Base-by-base conservation (phyloP, 2,329 filamentous ascomycete genomes). In the Neophaeococcomyces mojaviensis region DNA sequence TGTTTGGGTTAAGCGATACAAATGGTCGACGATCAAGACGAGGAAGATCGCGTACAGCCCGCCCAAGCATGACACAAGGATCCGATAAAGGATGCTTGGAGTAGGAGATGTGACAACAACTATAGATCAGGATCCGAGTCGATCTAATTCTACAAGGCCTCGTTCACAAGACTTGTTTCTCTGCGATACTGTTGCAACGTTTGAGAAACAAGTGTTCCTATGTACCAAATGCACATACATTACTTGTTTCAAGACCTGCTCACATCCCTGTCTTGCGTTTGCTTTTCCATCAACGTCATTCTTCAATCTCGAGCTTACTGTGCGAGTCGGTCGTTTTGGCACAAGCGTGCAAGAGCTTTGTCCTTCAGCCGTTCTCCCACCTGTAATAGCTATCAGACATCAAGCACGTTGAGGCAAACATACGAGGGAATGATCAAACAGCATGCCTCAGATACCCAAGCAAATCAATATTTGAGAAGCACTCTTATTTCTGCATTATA, bases 1-100 rank as follows among this genome's bases (percentile, higher is more conserved):
- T 68, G 81, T 98, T 61, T 98, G 89, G 88, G 84, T 97, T 57
- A 98, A 98, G 86, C 83, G 89, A 74, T 98, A 98, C 83, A 98
- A 97, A 82, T 98, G 92, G 92, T 78, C 88, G 50, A 82, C 86
- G 62, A 74, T 98, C 69, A 98, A 98, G 84, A 85, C 88, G 61
- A 84, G 92, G 65, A 95, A 97, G 83, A 74, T 97, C 60, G 76
- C 81, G 59, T 95, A 94, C 73, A 85, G 82, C 66, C 86, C 88
- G 54, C 88, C 88, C 4, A 35, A 35, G 33, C 9, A 13, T 8
- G 43, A 31, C 13, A 38, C 24, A 39, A 39, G 30, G 6, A 22
- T 39, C 35, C 35, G 43, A 39, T 20, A 18, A 39, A 20, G 19
- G 31, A 15, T 10, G 24, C 10, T 6, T 12, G 28, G 22, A 18